Base-by-base conservation (phyloP, 768 basidiomycete species). In the Boletus barrowsii region DNA sequence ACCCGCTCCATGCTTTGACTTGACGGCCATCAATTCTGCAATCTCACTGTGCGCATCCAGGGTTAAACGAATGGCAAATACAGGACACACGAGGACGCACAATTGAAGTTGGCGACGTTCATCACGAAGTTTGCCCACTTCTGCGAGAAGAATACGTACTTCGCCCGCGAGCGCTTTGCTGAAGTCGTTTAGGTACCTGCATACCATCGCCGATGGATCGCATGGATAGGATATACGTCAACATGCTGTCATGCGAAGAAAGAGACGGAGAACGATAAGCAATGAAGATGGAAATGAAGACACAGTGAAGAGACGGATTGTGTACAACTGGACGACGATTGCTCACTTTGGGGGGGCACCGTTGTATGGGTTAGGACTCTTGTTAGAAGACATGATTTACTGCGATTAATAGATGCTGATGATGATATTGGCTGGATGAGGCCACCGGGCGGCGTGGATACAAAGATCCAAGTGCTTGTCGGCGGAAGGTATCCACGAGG, bases 1-100 rank as follows among this genome's bases (percentile, higher is more conserved):
- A 36, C 86, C 88, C 2, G 84, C 79, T 18, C 88, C 86, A 66
- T 90, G 86, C 68, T 93, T 92, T 18, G 89, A 83, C 67, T 90
- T 89, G 47, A 90, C 76, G 47, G 82, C 80, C 87, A 93, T 87
- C 55, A 93, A 76, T 67, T 89, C 88, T 24, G 90, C 84, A 59
- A 93, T 90, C 69, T 93, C 90, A 58, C 90, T 92, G 63, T 18
- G n/a, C 6, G 17, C 37, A 4, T 39, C 1, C 13, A 17, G 17
- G 17, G 36, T 14, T 11, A 17, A 9, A 18, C 6, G n/a, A 39
- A 14, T 9, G 37, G 37, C 17, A n/a, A 39, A 14, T 9, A 9
- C 4, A 22, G n/a, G 18, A 17, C 13, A 26, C 26, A 43, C 1
- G 22, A 39, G 18, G 54, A 74, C 77, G 61, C 56, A 83, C 82